A percentile compares a stretch with the other conserved stretches of the same genome.
Evolutionary conservation across 1,284 basidiomycete genomes (phyloP).

Genomic region (Termitomyces sp.): DNA sequence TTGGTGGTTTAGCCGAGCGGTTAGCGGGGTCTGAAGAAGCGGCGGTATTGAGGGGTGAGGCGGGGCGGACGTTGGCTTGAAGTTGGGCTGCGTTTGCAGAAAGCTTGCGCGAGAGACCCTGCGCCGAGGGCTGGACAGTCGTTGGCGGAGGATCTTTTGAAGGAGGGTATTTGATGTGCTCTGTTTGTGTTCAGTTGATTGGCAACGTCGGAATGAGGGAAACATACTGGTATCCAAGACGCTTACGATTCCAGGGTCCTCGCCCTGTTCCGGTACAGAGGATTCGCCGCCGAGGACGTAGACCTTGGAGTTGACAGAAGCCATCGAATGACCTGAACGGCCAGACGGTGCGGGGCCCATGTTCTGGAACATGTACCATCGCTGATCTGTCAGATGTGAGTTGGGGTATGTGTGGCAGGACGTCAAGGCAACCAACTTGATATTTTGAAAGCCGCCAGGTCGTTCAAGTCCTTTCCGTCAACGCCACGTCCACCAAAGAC

Average conservation of each 20-base stretch:
- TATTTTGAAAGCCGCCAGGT: slow-evolving; percentile 96
- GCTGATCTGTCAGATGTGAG: not conserved
- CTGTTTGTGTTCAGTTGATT: slow-evolving; percentile 29
- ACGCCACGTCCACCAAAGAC: slow-evolving; percentile 97
- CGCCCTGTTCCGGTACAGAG: slow-evolving; percentile 66
- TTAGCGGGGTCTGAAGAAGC: slow-evolving; percentile 37
- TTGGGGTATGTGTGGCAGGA: not conserved
- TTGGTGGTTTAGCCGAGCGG: slow-evolving; percentile 34
- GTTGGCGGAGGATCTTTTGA: slow-evolving; percentile 42
- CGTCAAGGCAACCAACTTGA: slow-evolving; percentile 61
- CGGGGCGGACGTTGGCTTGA: slow-evolving; percentile 42
- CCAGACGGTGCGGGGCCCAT: slow-evolving; percentile 46
- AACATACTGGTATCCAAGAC: slow-evolving; percentile 88
- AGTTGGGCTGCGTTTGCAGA: slow-evolving; percentile 27
- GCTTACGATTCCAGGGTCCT: slow-evolving; percentile 83
- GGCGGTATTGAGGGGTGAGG: slow-evolving; percentile 50
- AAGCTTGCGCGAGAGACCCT: slow-evolving; percentile 31
- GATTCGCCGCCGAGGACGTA: slow-evolving; percentile 70
- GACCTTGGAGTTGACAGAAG: not conserved
- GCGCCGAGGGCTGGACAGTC: slow-evolving; percentile 22
- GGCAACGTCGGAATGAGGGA: slow-evolving; percentile 6
- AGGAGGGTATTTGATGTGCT: slow-evolving; percentile 93
- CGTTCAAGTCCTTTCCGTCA: slow-evolving; percentile 93
- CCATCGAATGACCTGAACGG: not conserved
- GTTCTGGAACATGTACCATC: not conserved